A percentile compares a stretch with the other conserved stretches of the same genome.
These are phyloP conservation scores for Komagataella ulmi DNA, from an alignment of 805 yeast genomes.

Conservation along the genomic window DNA sequence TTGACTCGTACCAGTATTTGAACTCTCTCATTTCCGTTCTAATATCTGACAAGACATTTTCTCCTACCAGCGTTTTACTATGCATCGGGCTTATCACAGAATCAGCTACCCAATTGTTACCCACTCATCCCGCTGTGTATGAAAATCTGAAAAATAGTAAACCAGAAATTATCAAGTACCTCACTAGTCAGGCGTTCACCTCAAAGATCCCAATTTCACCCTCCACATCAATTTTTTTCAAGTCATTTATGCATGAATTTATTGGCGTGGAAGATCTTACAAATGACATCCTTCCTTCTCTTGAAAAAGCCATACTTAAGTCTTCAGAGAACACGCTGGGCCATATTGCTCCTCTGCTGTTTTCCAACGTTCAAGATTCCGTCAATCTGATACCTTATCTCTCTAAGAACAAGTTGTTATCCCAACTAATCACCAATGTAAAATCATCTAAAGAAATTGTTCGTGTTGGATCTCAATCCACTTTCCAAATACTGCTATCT, in stretches of 20 bases:
- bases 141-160: slow-evolving; percentile 3
- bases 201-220: slow-evolving; percentile 28
- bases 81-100: slow-evolving; percentile 24
- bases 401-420: slow-evolving; percentile 27
- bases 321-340: slow-evolving; percentile 63
- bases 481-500: slow-evolving; percentile 15
- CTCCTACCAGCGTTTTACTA: slow-evolving; percentile 20
- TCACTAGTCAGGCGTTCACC: slow-evolving; percentile 28
- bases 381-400: slow-evolving; percentile 30
- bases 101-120: slow-evolving; percentile 3
- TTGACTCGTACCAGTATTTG: slow-evolving; percentile 6
- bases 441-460: slow-evolving; percentile 63
- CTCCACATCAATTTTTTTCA: slow-evolving; percentile 22
- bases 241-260: slow-evolving; percentile 29
- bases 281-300: slow-evolving; percentile 33
- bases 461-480: slow-evolving; percentile 31
- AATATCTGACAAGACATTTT: slow-evolving; percentile 10
- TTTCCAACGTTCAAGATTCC: slow-evolving; percentile 17
- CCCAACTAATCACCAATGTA: slow-evolving; percentile 39
- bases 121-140: slow-evolving; percentile 4
- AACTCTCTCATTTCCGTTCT: slow-evolving; percentile 6
- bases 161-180: slow-evolving; percentile 11
- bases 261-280: slow-evolving; percentile 24
- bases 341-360: slow-evolving; percentile 36
- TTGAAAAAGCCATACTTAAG: slow-evolving; percentile 67